phyloP scores from a whole-genome alignment of 148 eudicot genomes.

The Diospyros lotus region DNA sequence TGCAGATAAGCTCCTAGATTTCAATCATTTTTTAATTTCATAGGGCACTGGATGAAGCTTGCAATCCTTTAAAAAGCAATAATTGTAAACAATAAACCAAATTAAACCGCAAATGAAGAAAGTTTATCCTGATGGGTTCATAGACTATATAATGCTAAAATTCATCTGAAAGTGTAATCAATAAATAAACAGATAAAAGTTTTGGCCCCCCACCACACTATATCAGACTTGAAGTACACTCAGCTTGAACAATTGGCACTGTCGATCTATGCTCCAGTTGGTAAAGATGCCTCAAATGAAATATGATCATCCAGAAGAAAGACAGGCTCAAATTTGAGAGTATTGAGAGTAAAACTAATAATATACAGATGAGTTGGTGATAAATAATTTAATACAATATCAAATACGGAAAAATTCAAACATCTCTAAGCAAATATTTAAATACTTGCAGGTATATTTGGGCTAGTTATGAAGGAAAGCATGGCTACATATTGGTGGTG shows the following conservation, averaged over 20 bases:
- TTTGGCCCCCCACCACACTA: not conserved
- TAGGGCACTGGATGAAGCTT: not conserved
- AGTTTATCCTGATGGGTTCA: not conserved
- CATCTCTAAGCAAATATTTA: too few relatives aligned
- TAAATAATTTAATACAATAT: too few relatives aligned
- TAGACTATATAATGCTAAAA: not conserved
- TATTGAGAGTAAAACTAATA: too few relatives aligned
- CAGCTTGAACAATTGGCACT: not conserved
- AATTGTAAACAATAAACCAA: not conserved
- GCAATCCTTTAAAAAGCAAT: not conserved
- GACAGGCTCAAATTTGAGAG: too few relatives aligned
- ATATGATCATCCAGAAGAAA: not conserved
- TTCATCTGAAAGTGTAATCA: constrained; percentile 5
- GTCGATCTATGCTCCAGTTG: not conserved
- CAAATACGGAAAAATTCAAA: too few relatives aligned
- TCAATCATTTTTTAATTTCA: not conserved
- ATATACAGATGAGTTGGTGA: too few relatives aligned
- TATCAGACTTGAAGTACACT: not conserved
- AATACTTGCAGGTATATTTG: too few relatives aligned
- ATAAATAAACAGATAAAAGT: not conserved
- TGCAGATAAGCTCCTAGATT: not conserved
- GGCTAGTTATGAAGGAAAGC: too few relatives aligned
- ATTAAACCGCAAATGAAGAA: not conserved
- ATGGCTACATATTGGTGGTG: too few relatives aligned
- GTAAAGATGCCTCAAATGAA: not conserved